Base-by-base conservation (phyloP, 2,329 filamentous ascomycete species). In the Aspergillus fischeri region DNA sequence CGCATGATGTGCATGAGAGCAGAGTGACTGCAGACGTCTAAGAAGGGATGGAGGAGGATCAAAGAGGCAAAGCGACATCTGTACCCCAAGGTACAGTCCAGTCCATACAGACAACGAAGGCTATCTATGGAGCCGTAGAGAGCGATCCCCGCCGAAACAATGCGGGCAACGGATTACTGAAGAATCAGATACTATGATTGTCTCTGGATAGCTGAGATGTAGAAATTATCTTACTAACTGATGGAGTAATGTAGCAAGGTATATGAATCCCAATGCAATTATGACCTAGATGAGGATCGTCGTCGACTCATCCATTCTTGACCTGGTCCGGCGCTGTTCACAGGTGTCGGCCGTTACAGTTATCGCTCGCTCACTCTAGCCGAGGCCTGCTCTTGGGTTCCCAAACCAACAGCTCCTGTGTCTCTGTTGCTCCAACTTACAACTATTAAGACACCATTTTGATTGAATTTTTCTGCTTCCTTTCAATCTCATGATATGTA, bases 361-460 rank as follows among this genome's bases (percentile, higher is more conserved):
- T 45, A 24, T 45, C 38, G 14, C 20, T 53, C 25, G 4, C 51
- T 65, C 32, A 35, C 11, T 35, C 67, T 70, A 71, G 65, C 69
- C 69, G 69, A 71, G 69, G 69, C 68, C 63, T 61, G 56, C 51
- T 55, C 50, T 54, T 54, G 48, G 52, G 35, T 55, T 59, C 58
- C 54, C 61, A 60, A 52, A 59, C 59, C 60, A 52, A 52, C 51
- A 27, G 60, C 57, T 42, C 49, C 54, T 49, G 35, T 47, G 24
- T 27, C 42, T 29, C 45, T 10, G 44, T 35, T 51, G 35, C 25
- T 52, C 56, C 52, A 49, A 53, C 44, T 28, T 56, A 29, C 51
- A 38, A 41, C 52, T 32, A 45, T 38, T 38, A 25, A 42, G 21
- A 45, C 52, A 62, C 45, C 49, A 38, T 49, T 45, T 35, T 28